These are phyloP conservation scores for Platanus orientalis DNA, from an alignment of 164 flowering plant species.

Conservation along the genomic window DNA sequence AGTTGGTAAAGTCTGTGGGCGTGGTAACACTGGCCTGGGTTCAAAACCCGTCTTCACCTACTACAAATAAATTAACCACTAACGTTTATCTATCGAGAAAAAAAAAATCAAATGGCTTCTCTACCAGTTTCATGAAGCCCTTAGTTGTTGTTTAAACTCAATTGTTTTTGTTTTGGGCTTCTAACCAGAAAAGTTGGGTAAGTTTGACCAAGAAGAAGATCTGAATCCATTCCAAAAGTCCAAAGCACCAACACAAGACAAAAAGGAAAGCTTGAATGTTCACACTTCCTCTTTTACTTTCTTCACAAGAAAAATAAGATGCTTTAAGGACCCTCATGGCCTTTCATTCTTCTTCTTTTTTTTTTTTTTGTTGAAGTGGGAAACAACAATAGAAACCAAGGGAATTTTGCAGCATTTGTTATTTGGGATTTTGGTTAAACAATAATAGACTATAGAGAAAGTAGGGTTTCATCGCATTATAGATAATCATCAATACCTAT, in stretches of 20 bases:
- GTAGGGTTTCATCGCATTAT: background rate
- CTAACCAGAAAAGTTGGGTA: too few species aligned
- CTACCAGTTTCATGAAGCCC: too few species aligned
- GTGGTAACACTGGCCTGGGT: too few species aligned
- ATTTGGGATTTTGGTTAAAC: background rate
- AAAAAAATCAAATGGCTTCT: too few species aligned
- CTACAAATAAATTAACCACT: too few species aligned
- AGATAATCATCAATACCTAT: background rate
- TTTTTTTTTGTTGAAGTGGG: conserved; percentile 6
- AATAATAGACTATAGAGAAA: background rate
- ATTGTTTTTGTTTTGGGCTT: too few species aligned
- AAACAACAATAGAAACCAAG: conserved; percentile 18
- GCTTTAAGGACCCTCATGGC: background rate
- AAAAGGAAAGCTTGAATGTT: background rate
- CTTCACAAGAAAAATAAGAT: conserved; percentile 1
- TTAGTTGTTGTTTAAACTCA: too few species aligned
- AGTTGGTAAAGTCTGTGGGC: too few species aligned
- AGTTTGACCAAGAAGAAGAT: background rate
- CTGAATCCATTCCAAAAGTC: background rate
- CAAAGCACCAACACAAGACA: background rate
- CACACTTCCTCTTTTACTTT: background rate
- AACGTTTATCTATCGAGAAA: too few species aligned
- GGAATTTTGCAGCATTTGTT: conserved; percentile 16
- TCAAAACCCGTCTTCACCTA: too few species aligned
- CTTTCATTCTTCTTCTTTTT: background rate